Conservation (phyloP, 2,329 filamentous ascomycete species). For the Macrophomina pseudophaseolina region DNA sequence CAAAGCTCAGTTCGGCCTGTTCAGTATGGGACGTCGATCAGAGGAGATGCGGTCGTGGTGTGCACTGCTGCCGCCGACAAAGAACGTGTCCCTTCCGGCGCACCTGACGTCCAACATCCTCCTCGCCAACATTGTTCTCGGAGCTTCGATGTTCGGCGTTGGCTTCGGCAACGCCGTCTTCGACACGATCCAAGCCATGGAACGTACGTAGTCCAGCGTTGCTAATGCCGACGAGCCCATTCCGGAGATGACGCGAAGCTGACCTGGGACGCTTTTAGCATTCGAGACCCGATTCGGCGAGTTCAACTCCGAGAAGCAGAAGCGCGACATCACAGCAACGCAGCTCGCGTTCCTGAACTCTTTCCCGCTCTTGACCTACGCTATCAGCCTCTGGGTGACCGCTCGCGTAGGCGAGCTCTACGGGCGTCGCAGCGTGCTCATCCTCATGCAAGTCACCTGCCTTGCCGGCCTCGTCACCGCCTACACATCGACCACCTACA, state of each 20-base stretch:
- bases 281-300: slow-evolving; percentile 1
- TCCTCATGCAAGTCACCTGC: slow-evolving; percentile 2
- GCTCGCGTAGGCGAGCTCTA: slow-evolving; percentile 7
- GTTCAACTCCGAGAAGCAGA: neutral
- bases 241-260: no score
- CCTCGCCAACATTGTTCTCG: slow-evolving; percentile 8
- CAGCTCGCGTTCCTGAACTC: slow-evolving; percentile 16
- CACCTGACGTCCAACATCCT: slow-evolving; percentile 6
- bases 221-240: no score
- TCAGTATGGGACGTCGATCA: no score
- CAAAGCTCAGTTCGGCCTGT: no score
- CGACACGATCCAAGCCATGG: slow-evolving; percentile 22
- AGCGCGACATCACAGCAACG: neutral
- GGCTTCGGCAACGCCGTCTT: slow-evolving; percentile 18
- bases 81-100: neutral
- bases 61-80: neutral
- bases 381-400: neutral
- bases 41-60: neutral
- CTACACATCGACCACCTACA: slow-evolving; percentile 28
- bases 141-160: slow-evolving; percentile 10
- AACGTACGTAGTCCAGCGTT: neutral
- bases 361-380: slow-evolving; percentile 1
- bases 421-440: neutral
- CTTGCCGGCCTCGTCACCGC: slow-evolving; percentile 29
- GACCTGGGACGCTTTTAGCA: neutral